Base-by-base conservation (phyloP, 78 protist genomes). In the Blattamonas nauphoetae region DNA sequence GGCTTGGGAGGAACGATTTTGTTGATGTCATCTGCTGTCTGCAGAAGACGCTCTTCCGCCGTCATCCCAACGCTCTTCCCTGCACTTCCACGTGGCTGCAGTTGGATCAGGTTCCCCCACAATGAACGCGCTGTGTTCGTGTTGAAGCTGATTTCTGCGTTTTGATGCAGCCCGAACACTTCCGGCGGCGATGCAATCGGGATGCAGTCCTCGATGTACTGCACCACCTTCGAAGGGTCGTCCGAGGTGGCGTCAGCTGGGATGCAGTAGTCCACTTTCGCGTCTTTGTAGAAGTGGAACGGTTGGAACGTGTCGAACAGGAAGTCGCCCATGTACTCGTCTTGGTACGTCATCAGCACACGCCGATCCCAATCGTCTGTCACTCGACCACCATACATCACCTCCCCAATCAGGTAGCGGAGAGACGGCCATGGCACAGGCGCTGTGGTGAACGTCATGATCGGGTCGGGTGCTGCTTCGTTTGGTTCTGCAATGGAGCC, bases 301-400 rank as follows among this genome's bases (percentile, higher is more conserved):
- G 95, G 95, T 84, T 94, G 97, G 94, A 91, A 94, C 11, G 92
- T 35, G 83, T 95, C 97, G 41, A 95, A 95, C 36, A 96, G 71
- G 90, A 96, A 95, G 90, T 96, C 97, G 34, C 98, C 98, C 81
- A 96, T 80, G 94, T 93, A 96, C 94, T 96, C 98, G 34, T 93
- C 83, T 42, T 94, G 41, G 89, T 96, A 96, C n/a, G 96, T 93
- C 4, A n/a, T 81, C 34, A 96, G 88, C 41, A 96, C 80, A 3
- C 96, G 88, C 0, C 98, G 89, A 87, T 96, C 98, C n/a, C 34
- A 91, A 86, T 42, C 79, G 90, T 94, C 96, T 1, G 95, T 92
- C 3, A 94, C 97, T 0, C 98, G 89, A 3, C 98, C 98, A 35
- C 98, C 98, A 88, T 96, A 96, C 96, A 96, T 95, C 42, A 90